These are phyloP conservation scores for Agrostemma githago DNA, from an alignment of 148 eudicot genomes.

Conservation along the genomic window DNA sequence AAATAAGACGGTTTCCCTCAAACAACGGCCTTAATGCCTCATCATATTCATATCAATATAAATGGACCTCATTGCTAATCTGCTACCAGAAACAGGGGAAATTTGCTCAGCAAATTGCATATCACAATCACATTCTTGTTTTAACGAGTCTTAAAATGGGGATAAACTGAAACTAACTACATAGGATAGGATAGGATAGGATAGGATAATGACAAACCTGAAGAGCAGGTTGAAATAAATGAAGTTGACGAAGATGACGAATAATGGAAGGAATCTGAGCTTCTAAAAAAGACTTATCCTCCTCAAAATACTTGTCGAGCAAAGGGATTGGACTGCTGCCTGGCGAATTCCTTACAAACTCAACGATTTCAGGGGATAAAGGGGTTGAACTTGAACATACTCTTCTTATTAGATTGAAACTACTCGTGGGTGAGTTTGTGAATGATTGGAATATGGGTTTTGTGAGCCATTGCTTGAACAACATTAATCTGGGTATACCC, in stretches of 20 bases:
- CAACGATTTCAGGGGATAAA: neutral
- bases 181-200: neutral
- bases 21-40: too few relatives aligned
- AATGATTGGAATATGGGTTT: neutral
- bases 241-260: slow-evolving; percentile 1
- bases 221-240: neutral
- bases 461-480: neutral
- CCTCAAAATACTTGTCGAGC: slow-evolving; percentile 2
- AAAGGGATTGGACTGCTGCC: neutral
- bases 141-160: too few relatives aligned
- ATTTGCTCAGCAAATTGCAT: too few relatives aligned
- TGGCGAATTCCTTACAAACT: neutral
- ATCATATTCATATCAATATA: too few relatives aligned
- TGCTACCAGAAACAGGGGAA: neutral
- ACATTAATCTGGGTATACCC: slow-evolving; percentile 17
- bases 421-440: too few relatives aligned
- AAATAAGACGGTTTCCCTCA: too few relatives aligned
- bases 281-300: neutral
- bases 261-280: neutral
- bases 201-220: neutral
- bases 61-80: too few relatives aligned
- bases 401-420: neutral
- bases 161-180: too few relatives aligned
- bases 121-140: neutral
- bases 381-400: neutral